Evolutionary conservation across 1,139 yeast species (phyloP), one percentile per base, ranked within the genome.

Genomic region (Scheffersomyces cryptocercus): DNA sequence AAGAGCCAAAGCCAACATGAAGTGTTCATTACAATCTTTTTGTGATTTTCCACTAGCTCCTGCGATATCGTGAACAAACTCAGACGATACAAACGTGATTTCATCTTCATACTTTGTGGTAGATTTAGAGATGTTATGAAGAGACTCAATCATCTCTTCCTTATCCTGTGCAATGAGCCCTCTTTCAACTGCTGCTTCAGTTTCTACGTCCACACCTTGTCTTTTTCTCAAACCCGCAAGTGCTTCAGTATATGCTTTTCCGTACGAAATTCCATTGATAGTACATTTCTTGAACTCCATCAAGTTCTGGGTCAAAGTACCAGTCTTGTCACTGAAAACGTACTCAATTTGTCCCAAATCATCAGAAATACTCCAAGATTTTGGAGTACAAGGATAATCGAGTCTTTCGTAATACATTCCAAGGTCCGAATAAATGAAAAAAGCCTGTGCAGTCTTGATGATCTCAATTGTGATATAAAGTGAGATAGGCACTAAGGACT

Each of bases 311-410:
- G 85, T 80, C 46, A 80, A 65, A 0, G 85, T 80, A 31, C 85
- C 85, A 0, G 85, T 80, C 50, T 80, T 80, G 60, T 80, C 85
- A 65, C 83, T 77, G 58, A 80, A 80, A 39, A 80, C 71, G 53
- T 80, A 80, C 56, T 80, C 84, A 46, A 80, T 79, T 58, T 80
- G 85, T n/a, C 85, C 85, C 52, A 80, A 68, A 58, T 80, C 85
- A 62, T 80, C 85, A 11, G 84, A 78, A 40, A 80, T 79, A 43
- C 77, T 75, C 85, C 85, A 80, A 1, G 83, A 73, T 52, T 79
- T 79, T 0, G 85, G 85, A 2, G 79, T 76, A 58, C 85, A 80
- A 0, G 84, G 84, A 52, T 72, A 78, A 58, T 80, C 84, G 45
- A 80, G 62, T 44, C 56, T 64, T 37, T 65, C 73, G 49, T 79